Evolutionary conservation across 1,284 basidiomycete species (phyloP).

Genomic region (Sphaerobolus stellatus): DNA sequence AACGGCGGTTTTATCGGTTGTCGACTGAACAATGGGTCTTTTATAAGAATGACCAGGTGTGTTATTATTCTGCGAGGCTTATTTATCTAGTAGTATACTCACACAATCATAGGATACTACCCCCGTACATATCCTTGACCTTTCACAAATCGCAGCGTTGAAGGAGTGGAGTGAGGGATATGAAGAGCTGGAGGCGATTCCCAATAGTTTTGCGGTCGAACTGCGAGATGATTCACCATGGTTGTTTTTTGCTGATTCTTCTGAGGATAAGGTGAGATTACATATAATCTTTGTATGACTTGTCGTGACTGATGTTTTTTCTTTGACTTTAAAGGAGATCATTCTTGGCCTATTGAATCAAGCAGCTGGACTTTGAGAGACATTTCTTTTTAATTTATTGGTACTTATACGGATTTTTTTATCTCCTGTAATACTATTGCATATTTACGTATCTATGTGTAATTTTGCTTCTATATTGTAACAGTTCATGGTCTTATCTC

Average conservation of each 20-base stretch:
- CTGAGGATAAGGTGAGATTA: slow-evolving; percentile 62
- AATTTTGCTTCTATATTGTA: too few species aligned
- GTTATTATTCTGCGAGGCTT: slow-evolving; percentile 15
- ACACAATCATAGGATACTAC: slow-evolving; percentile 50
- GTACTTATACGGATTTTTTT: too few species aligned
- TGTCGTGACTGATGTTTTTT: too few species aligned
- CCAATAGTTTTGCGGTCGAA: slow-evolving; percentile 67
- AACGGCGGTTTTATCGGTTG: slow-evolving; percentile 64
- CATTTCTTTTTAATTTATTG: too few species aligned
- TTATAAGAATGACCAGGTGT: slow-evolving; percentile 56
- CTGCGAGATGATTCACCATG: slow-evolving; percentile 52
- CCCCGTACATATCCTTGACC: slow-evolving; percentile 47
- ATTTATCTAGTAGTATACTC: not conserved
- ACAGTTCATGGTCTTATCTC: too few species aligned
- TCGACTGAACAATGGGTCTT: slow-evolving; percentile 48
- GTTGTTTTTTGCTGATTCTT: slow-evolving; percentile 65
- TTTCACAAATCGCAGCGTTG: slow-evolving; percentile 42
- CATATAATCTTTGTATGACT: too few species aligned
- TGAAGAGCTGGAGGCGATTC: slow-evolving; percentile 68
- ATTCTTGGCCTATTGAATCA: too few species aligned
- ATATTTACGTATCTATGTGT: too few species aligned
- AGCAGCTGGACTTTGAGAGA: too few species aligned
- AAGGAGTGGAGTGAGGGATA: slow-evolving; percentile 69
- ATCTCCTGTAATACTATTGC: too few species aligned
- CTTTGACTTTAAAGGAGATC: too few species aligned